Base-by-base conservation (phyloP, 2,329 filamentous ascomycete genomes). In the Ceratocystis diversiconidia region DNA sequence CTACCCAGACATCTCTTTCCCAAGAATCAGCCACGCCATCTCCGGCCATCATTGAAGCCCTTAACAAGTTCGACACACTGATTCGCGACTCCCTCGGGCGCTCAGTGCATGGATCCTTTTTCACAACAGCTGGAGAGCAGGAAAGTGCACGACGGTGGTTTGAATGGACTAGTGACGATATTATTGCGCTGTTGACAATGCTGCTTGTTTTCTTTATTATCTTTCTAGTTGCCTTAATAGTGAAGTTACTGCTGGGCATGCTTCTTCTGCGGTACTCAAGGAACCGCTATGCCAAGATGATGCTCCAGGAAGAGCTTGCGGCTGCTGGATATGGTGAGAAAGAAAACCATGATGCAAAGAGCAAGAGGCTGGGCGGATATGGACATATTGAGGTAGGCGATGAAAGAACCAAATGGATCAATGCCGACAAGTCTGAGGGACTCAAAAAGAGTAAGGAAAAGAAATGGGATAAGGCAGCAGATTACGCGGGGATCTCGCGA, bases 191-290 rank as follows among this genome's bases (percentile, higher is more conserved):
- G 3, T 72, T 85, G 0, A 95, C 92, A n/a, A 92, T 92, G 85
- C 76, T 91, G 0, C 81, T 94, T 8, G 86, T 97, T 70, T 89
- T 96, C 73, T 83, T 96, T 48, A 86, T 92, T 6, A 79, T 86
- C 32, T 97, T 95, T 74, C 80, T 97, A 22, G 83, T 95, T 6
- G 82, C 97, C 1, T 81, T 99, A 4, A 88, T 92, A 3, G 76
- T 88, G 66, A 96, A 96, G 73, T 81, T 99, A 0, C 77, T 96
- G 0, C 80, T 99, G 0, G 94, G 94, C 22, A 97, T 97, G 89
- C 74, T 85, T 0, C 80, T 99, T 0, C 81, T 99, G 0, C 85
- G 85, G 1, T 95, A 90, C 69, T 83, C 92, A 0, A 84, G 91
- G 5, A 84, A 85, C 64, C 81, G 92, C 4, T 97, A 96, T 72